A percentile compares a stretch with the other conserved stretches of the same genome.
These are phyloP conservation scores for Fusarium sp. DNA, from an alignment of 2,329 filamentous ascomycete species.

Conservation along the genomic window DNA sequence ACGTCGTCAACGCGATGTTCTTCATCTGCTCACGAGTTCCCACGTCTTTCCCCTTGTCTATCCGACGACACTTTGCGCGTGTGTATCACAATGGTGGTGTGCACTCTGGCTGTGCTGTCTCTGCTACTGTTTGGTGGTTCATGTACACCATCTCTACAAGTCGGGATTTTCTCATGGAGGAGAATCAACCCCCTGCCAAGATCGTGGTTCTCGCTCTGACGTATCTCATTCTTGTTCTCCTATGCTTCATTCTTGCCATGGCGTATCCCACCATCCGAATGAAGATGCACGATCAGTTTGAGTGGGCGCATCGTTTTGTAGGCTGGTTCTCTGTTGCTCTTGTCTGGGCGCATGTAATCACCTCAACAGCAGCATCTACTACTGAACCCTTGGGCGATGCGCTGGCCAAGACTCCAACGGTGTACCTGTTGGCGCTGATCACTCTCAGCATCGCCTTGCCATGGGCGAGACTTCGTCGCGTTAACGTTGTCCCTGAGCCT, in stretches of 20 bases:
- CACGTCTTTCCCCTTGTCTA: conserved; percentile 57
- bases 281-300: conserved; percentile 72
- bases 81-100: conserved; percentile 62
- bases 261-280: conserved; percentile 45
- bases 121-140: conserved; percentile 57
- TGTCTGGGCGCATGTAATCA: conserved; percentile 70
- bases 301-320: conserved; percentile 74
- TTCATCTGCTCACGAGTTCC: conserved; percentile 55
- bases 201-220: conserved; percentile 45
- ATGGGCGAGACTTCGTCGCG: conserved; percentile 76
- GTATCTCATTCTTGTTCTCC: conserved; percentile 39
- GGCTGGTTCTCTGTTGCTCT: conserved; percentile 73
- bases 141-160: conserved; percentile 45
- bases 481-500: conserved; percentile 70
- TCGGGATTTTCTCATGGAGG: conserved; percentile 10
- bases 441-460: conserved; percentile 32
- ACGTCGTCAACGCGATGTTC: conserved; percentile 62
- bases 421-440: conserved; percentile 24
- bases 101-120: conserved; percentile 59
- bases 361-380: conserved; percentile 61
- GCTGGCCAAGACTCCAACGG: conserved; percentile 17
- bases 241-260: conserved; percentile 45
- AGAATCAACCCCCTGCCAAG: conserved; percentile 15
- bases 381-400: conserved; percentile 17
- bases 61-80: conserved; percentile 58